These are phyloP conservation scores for Larix sibirica DNA, from an alignment of 83 land plant genomes.

Conservation along the genomic window DNA sequence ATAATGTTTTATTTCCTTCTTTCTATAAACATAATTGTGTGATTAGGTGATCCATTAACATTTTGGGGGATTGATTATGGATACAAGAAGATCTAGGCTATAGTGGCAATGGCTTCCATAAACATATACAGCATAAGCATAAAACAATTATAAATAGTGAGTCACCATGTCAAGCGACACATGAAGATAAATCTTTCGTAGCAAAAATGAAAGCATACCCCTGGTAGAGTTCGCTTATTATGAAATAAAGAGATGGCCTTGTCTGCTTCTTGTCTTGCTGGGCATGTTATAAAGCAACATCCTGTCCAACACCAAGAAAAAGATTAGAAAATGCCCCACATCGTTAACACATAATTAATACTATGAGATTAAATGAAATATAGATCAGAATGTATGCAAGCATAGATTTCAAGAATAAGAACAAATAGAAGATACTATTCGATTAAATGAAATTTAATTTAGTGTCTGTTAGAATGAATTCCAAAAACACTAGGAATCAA, in stretches of 20 bases:
- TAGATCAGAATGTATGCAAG: no score
- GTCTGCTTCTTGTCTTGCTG: constrained; percentile 90
- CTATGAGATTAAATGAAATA: neutral
- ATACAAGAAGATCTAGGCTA: no score
- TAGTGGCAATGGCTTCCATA: no score
- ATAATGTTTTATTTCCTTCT: no score
- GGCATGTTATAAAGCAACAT: constrained; percentile 92
- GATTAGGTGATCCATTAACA: no score
- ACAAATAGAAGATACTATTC: neutral
- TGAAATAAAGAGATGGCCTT: constrained; percentile 89
- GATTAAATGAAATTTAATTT: neutral
- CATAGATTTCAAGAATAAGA: neutral
- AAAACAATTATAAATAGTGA: no score
- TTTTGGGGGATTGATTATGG: no score
- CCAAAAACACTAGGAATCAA: neutral
- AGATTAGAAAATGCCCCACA: neutral
- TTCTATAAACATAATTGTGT: no score
- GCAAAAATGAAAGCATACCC: constrained; percentile 45
- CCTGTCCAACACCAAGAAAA: constrained; percentile 41
- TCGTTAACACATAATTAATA: neutral
- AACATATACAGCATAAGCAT: no score
- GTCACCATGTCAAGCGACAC: no score
- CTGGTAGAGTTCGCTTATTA: constrained; percentile 88
- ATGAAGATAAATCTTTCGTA: neutral
- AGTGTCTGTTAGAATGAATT: neutral